Evolutionary conservation across 768 basidiomycete species (phyloP), one percentile per base, ranked within the genome.

Genomic region (Phaeotremella skinneri): DNA sequence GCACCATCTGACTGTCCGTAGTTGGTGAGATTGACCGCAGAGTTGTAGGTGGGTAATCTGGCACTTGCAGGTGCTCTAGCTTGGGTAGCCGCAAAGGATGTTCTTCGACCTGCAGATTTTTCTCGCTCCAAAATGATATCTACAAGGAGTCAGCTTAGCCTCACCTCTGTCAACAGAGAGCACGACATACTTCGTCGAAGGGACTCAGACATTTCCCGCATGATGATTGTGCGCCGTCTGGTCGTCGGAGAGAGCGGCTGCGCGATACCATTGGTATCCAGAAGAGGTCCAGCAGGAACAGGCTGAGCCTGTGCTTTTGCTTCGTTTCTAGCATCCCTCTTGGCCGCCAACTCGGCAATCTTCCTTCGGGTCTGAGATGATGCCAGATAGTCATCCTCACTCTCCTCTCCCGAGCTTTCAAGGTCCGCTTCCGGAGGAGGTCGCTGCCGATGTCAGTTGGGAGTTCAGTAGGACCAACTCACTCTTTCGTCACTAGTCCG

Each of bases 181-280:
- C 3, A 20, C 29, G 6, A 69, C 72, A 64, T 49, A 74, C 72
- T 74, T 27, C 58, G 39, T 11, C 72, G 47, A 2, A 74, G 52
- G 14, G 69, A 71, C 58, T 71, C 69, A 14, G 65, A 67, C 69
- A 74, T 71, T 45, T 74, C 72, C 34, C 67, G 51, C 56, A 66
- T 67, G 49, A 74, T 74, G 23, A 74, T 74, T 14, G 52, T 57
- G 48, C 72, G 55, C 26, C 72, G 59, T 23, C 61, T 54, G 1
- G 72, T 70, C 0, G 69, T 71, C 6, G 72, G 72, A 3, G 67
- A 64, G 52, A 65, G 58, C 6, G 72, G 72, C 59, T 60, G 45
- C 16, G 61, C 62, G 13, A 59, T 57, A 2, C 66, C 62, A 30
- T 42, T 56, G 16, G 59, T 55, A 30, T 67, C 62, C 16, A 54